Base-by-base conservation (phyloP, 2,329 filamentous ascomycete genomes). In the Tolypocladium guangdongense region DNA sequence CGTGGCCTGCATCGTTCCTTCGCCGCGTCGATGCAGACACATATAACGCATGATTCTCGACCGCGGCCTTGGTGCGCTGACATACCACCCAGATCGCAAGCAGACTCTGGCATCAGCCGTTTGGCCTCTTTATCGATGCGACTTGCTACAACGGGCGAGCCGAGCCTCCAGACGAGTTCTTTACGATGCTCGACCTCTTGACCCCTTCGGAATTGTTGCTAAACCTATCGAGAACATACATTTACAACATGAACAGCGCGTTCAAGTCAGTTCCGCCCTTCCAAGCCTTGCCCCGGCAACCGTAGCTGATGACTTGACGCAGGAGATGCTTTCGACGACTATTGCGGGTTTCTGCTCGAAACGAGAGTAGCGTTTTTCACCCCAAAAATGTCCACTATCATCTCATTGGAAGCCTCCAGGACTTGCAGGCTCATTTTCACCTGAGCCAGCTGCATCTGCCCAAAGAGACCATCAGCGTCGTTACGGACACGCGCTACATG, bases 201-300 rank as follows among this genome's bases (percentile, higher is more conserved):
- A 82, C 80, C 4, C 83, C 84, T 0, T 74, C 74, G 0, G 84
- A 87, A 59, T 65, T 87, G 46, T 74, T 78, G 2, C 74, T 74
- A 51, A 80, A 83, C 55, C 69, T 87, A 4, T 73, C 78, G 1
- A 75, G 82, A 38, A 75, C 86, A 41, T 87, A 87, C 58, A 74
- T 87, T 18, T 87, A 87, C 67, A 87, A 87, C 62, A 87, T 87
- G 83, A 87, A 87, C 60, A 86, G 80, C 61, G 78, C 82, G 12
- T 86, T 84, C 65, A 77, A 80, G 77, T 80, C 68, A 47, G 43
- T 47, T 4, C 18, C 3, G 11, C 43, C 18, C 6, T 20, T 18
- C 6, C 12, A 10, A 32, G 8, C 5, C 2, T 30, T 32, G 27
- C 33, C 10, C n/a, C 18, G 14, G 36, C 27, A 6, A 16, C 30